Evolutionary conservation across 2,329 filamentous ascomycete genomes (phyloP).

Genomic region (Rutstroemia sp.): DNA sequence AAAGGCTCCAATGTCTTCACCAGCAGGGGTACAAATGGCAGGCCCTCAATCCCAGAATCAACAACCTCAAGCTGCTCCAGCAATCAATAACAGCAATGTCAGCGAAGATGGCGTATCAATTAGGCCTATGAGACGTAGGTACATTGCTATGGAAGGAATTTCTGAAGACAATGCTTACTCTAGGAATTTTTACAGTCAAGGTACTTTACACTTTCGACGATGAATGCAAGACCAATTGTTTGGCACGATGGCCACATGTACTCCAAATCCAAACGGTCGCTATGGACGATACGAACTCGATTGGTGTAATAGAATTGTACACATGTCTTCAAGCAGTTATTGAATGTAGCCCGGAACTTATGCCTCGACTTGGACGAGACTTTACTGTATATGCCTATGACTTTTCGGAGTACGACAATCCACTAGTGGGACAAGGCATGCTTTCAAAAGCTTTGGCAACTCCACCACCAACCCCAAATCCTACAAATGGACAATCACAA

Average conservation of each 20-base stretch:
- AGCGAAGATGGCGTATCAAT: slow-evolving; percentile 45
- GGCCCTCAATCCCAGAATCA: slow-evolving; percentile 13
- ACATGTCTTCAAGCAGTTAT: slow-evolving; percentile 79
- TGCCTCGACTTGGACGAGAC: slow-evolving; percentile 62
- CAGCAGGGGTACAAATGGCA: slow-evolving; percentile 13
- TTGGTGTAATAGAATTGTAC: slow-evolving; percentile 82
- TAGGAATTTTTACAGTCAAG: slow-evolving; percentile 58
- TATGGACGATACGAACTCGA: slow-evolving; percentile 70
- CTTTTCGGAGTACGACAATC: slow-evolving; percentile 89
- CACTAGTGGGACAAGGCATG: slow-evolving; percentile 92
- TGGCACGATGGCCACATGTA: slow-evolving; percentile 76
- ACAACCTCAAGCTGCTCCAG: slow-evolving; percentile 16
- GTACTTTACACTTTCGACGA: slow-evolving; percentile 94
- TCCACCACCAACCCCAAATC: slow-evolving; percentile 46
- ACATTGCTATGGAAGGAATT: background rate
- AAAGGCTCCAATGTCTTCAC: slow-evolving; percentile 25
- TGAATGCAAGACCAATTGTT: slow-evolving; percentile 78
- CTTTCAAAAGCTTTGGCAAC: slow-evolving; percentile 70
- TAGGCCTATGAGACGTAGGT: slow-evolving; percentile 56
- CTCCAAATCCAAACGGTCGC: slow-evolving; percentile 73
- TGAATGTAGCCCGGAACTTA: slow-evolving; percentile 76
- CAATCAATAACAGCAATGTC: slow-evolving; percentile 11
- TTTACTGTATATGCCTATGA: slow-evolving; percentile 98
- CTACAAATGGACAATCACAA: slow-evolving; percentile 52
- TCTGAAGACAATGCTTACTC: slow-evolving; percentile 14